Conservation (phyloP, 1,284 basidiomycete species). For the Tilletia horrida region DNA sequence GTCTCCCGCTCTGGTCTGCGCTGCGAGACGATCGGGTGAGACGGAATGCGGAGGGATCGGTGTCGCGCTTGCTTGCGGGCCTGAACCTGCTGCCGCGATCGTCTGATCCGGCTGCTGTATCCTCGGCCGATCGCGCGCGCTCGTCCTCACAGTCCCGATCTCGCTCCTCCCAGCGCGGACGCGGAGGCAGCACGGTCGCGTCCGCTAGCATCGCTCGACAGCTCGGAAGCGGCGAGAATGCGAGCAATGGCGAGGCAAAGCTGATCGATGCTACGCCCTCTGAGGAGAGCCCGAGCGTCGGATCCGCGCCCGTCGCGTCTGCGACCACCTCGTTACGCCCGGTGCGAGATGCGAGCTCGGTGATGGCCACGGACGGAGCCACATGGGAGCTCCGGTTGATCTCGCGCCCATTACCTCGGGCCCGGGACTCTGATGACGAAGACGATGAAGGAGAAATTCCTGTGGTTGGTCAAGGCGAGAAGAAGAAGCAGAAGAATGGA, state of each 20-base stretch:
- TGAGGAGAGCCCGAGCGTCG: background rate
- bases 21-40: background rate
- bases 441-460: background rate
- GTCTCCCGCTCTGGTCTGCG: background rate
- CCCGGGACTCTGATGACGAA: background rate
- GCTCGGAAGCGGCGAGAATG: background rate
- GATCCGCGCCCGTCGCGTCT: background rate
- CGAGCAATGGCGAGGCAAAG: constrained; percentile 5
- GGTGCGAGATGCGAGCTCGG: constrained; percentile 1
- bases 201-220: too few relatives aligned
- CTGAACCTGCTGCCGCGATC: background rate
- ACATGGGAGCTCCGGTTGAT: constrained; percentile 9
- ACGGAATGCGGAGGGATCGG: background rate
- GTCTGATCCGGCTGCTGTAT: background rate
- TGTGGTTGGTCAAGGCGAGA: background rate
- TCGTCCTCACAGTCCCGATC: background rate
- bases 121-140: background rate
- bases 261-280: background rate
- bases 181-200: too few relatives aligned
- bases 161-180: background rate
- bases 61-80: background rate
- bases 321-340: background rate
- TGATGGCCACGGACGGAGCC: constrained; percentile 10
- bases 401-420: background rate
- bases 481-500: too few relatives aligned